Evolutionary conservation across 805 yeast species (phyloP), one percentile per base, ranked within the genome.

Genomic region (Suhomyces sp.): DNA sequence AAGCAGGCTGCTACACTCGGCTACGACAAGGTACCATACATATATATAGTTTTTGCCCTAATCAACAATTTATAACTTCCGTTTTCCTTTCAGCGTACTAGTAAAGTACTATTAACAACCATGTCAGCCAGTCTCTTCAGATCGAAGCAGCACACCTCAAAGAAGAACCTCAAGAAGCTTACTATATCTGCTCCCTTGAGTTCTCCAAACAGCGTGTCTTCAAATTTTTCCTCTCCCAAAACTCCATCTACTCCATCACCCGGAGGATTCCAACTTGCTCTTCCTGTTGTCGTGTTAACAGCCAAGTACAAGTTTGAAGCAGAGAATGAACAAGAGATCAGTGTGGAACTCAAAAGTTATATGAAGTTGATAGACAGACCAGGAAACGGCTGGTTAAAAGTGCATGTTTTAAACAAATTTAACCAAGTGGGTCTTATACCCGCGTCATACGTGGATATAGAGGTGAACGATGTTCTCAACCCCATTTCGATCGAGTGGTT

Each of bases 361-460:
- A 57, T 72, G 33, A 66, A 66, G 50, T 55, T 73, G 12, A 31
- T 73, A 4, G 67, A 68, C 20, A 59, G 72, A 25, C 69, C 68
- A 2, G 77, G 76, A 2, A 70, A 71, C 53, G 78, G 78, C 21
- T 73, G 77, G 78, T 50, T 74, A 22, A 52, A 59, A 37, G 77
- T 73, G 3, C 66, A 66, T 51, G 52, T 56, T 17, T 53, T 73
- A 22, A 66, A 63, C 41, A 54, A 61, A 12, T 53, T 50, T 21
- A 57, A 54, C 29, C 44, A 51, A 12, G 50, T 29, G 8, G 78
- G 78, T 0, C 56, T 68, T 4, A 66, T 74, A 29, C 78, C 78
- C 6, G 75, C 77, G 3, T 64, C 69, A 44, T 73, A 71, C 53
- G 69, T 72, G 15, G 70, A 66, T 15, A 73, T 74, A 17, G 71